These are phyloP conservation scores for Conticribra guillardii DNA, from an alignment of 108 stramenopile genomes.

Conservation along the genomic window DNA sequence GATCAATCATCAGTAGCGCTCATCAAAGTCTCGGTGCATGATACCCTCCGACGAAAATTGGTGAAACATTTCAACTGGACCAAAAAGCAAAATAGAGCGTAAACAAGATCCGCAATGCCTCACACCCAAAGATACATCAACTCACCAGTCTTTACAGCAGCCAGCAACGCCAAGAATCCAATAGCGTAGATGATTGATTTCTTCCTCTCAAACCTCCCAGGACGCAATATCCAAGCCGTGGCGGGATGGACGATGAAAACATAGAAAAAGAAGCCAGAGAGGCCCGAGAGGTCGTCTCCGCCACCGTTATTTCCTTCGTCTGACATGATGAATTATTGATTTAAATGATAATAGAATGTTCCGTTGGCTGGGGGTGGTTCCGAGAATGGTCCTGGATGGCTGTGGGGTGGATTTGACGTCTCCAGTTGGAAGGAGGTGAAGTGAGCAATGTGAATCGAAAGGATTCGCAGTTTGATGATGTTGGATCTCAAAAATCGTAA, in stretches of 20 bases:
- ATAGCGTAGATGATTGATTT: slow-evolving; percentile 95
- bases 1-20: no score
- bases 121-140: slow-evolving; percentile 1
- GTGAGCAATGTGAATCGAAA: no score
- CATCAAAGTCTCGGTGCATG: no score
- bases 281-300: slow-evolving; percentile 83
- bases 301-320: slow-evolving; percentile 46
- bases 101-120: background rate
- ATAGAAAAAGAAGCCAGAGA: slow-evolving; percentile 97
- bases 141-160: slow-evolving; percentile 92
- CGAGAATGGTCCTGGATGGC: background rate
- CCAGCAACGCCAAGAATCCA: slow-evolving; percentile 88
- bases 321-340: slow-evolving; percentile 26
- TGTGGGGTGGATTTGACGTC: no score
- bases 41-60: no score
- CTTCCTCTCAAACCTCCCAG: slow-evolving; percentile 90
- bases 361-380: background rate
- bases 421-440: no score
- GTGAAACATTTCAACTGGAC: no score
- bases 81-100: no score
- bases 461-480: no score
- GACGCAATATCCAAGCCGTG: slow-evolving; percentile 95
- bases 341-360: background rate
- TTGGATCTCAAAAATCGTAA: no score
- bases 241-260: slow-evolving; percentile 96